These are phyloP conservation scores for Salix purpurea DNA, from an alignment of 345 rosid species.

Conservation along the genomic window DNA sequence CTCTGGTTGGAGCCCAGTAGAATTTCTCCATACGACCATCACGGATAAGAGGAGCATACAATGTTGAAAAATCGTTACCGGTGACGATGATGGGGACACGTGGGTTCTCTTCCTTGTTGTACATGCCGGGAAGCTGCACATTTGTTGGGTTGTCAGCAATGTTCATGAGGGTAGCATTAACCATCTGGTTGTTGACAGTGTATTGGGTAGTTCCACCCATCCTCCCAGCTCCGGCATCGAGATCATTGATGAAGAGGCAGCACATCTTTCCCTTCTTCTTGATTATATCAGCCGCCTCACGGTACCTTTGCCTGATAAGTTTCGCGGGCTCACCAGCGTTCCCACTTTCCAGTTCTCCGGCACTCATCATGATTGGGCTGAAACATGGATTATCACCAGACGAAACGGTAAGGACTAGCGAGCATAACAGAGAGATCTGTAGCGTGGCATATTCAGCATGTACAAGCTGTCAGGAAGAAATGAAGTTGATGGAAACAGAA, in stretches of 20 bases:
- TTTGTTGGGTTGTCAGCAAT: conserved; percentile 91
- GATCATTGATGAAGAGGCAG: conserved; percentile 92
- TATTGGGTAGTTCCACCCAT: conserved; percentile 95
- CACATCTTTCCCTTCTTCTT: conserved; percentile 92
- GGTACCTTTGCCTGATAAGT: conserved; percentile 96
- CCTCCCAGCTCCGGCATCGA: conserved; percentile 95
- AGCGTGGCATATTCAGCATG: background rate
- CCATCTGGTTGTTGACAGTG: conserved; percentile 99
- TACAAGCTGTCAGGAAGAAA: background rate
- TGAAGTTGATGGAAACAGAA: background rate
- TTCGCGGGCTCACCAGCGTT: conserved; percentile 94
- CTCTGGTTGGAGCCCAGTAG: conserved; percentile 99
- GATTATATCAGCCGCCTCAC: conserved; percentile 94
- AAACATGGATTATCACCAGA: background rate
- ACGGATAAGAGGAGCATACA: conserved; percentile 97
- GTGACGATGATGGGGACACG: conserved; percentile 96
- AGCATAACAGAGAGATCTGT: background rate
- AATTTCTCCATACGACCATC: conserved; percentile 99
- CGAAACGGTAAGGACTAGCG: background rate
- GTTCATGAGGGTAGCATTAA: conserved; percentile 98
- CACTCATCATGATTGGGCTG: conserved; percentile 99
- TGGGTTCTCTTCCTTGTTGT: conserved; percentile 96
- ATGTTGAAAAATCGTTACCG: conserved; percentile 96
- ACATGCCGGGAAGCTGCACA: conserved; percentile 98
- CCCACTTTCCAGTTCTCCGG: conserved; percentile 98